Evolutionary conservation across 257 asterid genomes (phyloP).

Genomic region (Penstemon newberryi): DNA sequence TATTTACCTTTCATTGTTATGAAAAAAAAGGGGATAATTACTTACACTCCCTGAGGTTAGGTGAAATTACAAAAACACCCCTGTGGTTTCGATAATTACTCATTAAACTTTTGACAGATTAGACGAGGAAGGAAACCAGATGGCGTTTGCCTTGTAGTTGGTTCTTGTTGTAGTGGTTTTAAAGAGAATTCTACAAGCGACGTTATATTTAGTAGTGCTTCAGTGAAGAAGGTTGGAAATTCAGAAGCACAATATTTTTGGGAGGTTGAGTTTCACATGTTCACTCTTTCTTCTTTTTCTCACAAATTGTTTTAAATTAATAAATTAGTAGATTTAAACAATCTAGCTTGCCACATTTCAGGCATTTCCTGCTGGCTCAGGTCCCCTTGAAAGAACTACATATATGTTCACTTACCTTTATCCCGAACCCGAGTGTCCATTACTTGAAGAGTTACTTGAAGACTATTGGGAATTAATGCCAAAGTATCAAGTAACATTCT

Average conservation of each 20-base stretch:
- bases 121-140: conserved; percentile 89
- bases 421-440: conserved; percentile 82
- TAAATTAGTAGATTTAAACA: background rate
- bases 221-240: conserved; percentile 65
- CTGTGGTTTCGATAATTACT: too few species aligned
- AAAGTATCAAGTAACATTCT: conserved; percentile 64
- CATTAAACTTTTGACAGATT: conserved; percentile 54
- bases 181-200: conserved; percentile 73
- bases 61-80: too few species aligned
- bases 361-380: conserved; percentile 99
- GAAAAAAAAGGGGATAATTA: too few species aligned
- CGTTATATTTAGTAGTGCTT: conserved; percentile 76
- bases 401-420: conserved; percentile 91
- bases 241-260: conserved; percentile 87
- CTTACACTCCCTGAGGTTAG: too few species aligned
- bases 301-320: background rate
- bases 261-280: conserved; percentile 61
- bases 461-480: conserved; percentile 98
- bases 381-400: conserved; percentile 81
- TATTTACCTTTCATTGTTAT: background rate
- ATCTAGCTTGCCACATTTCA: conserved; percentile 32
- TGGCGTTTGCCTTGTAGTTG: conserved; percentile 93
- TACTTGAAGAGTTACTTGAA: conserved; percentile 84
- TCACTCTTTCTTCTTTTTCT: background rate
- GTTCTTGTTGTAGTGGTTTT: conserved; percentile 89